Evolutionary conservation across 2,329 filamentous ascomycete genomes (phyloP).

Genomic region (Zymoseptoria ardabiliae): DNA sequence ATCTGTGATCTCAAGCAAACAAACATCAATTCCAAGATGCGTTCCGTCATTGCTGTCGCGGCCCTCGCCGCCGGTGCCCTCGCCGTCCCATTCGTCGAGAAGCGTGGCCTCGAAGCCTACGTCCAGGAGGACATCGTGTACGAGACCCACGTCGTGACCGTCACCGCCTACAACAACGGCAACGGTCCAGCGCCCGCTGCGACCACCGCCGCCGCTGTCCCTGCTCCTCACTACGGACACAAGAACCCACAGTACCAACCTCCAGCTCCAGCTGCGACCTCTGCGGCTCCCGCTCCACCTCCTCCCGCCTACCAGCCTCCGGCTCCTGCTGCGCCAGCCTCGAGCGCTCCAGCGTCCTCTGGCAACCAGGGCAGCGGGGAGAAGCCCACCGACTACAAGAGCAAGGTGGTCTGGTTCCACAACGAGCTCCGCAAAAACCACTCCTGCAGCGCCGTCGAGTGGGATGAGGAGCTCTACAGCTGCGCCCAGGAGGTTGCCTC

Average conservation of each 20-base stretch:
- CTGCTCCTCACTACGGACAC: conserved; percentile 19
- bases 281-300: background rate
- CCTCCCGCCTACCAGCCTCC: background rate
- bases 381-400: conserved; percentile 25
- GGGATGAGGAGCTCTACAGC: conserved; percentile 56
- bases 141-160: conserved; percentile 30
- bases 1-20: conserved; percentile 5
- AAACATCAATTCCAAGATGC: conserved; percentile 28
- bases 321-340: conserved; percentile 1
- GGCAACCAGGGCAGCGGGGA: background rate
- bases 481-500: conserved; percentile 59
- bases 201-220: conserved; percentile 9
- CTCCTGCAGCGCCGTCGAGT: conserved; percentile 57
- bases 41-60: conserved; percentile 29
- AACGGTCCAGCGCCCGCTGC: conserved; percentile 9
- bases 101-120: conserved; percentile 24
- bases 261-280: conserved; percentile 5
- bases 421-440: conserved; percentile 83
- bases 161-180: conserved; percentile 20
- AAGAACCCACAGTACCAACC: conserved; percentile 7
- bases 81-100: conserved; percentile 27
- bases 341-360: conserved; percentile 4
- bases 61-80: conserved; percentile 31
- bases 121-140: conserved; percentile 24
- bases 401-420: conserved; percentile 61